These are phyloP conservation scores for Kazachstania martiniae DNA, from an alignment of 805 yeast genomes.

Conservation along the genomic window DNA sequence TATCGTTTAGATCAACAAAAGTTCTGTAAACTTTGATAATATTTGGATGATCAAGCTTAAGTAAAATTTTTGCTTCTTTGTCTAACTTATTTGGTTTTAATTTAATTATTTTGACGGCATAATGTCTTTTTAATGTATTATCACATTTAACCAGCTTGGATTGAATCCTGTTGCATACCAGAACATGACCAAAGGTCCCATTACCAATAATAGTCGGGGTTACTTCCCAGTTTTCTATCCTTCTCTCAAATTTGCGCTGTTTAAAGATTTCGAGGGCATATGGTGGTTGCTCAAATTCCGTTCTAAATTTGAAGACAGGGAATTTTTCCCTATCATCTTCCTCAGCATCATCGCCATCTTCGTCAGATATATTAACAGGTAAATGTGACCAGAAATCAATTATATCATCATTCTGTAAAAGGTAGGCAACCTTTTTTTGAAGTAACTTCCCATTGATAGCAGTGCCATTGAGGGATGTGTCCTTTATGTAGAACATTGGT, in stretches of 20 bases:
- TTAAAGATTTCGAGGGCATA: not conserved
- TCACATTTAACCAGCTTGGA: constrained; percentile 1
- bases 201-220: constrained; percentile 35
- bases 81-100: constrained; percentile 22
- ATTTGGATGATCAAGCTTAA: constrained; percentile 36
- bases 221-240: constrained; percentile 33
- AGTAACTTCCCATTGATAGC: constrained; percentile 30
- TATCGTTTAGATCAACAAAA: constrained; percentile 12
- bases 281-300: no score
- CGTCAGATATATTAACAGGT: not conserved
- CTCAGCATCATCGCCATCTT: not conserved
- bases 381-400: constrained; percentile 28
- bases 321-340: no score
- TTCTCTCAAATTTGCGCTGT: constrained; percentile 8
- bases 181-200: constrained; percentile 51
- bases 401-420: constrained; percentile 32
- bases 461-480: constrained; percentile 42
- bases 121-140: constrained; percentile 13
- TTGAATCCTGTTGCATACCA: no score
- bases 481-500: constrained; percentile 41
- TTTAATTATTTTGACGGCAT: constrained; percentile 41
- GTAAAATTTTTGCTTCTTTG: constrained; percentile 36
- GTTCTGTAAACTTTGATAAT: constrained; percentile 37
- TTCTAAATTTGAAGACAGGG: constrained; percentile 2
- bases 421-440: constrained; percentile 24